Evolutionary conservation across 768 basidiomycete genomes (phyloP), one percentile per base, ranked within the genome.

Genomic region (Phaeolepiota aurea): DNA sequence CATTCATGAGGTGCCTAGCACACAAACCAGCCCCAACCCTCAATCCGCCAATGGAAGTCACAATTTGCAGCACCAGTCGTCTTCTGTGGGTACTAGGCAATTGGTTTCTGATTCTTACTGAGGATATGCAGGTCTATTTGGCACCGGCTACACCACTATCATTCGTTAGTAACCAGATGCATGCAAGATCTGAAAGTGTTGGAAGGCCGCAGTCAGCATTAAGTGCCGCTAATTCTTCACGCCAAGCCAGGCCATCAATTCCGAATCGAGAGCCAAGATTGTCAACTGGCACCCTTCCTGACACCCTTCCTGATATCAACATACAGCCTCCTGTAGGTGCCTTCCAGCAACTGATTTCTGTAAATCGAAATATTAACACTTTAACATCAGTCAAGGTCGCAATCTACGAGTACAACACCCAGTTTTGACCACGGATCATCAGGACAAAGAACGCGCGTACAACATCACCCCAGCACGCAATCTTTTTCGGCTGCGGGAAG

Each of bases 1-100:
- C 3, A 81, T 82, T 48, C 67, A 63, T n/a, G 76, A 79, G 49
- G 76, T 72, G 9, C 56, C 56, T 25, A 79, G 72, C 43, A 43
- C 57, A 3, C 59, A 63, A 20, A 53, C 59, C 16, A 71, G 63
- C 46, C 66, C 68, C 14, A 53, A 50, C 25, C 57, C 59, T 18
- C 54, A 52, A 23, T 49, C 54, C 3, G 30, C 46, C 12, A 43
- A 50, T 30, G 50, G 47, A 13, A 50, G 51, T 30, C 49, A 51
- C 15, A 49, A 45, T 23, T 44, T 63, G 14, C 45, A 47, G 25
- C 57, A 59, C 40, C 62, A 62, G 40, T 54, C 54, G 18, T 67
- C 67, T 20, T 51, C 62, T 39, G 70, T 69, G 39, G 52, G 66
- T 55, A n/a, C 16, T 21, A 15, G 5, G 32, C 15, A 35, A 35